phyloP scores from a whole-genome alignment of 768 basidiomycete species.

The Trametes meyenii region DNA sequence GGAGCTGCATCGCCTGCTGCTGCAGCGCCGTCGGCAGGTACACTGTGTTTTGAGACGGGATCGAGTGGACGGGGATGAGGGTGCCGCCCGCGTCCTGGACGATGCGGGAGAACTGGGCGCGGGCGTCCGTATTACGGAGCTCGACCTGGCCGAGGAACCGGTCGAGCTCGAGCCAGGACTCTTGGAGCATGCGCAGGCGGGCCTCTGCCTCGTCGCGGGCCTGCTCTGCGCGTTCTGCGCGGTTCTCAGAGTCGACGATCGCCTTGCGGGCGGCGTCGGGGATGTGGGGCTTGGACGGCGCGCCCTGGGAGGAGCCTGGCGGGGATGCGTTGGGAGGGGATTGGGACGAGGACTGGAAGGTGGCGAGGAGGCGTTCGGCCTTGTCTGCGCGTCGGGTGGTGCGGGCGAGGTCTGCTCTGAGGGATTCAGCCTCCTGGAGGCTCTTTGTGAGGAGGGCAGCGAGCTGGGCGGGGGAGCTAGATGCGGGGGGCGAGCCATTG shows the following conservation, averaged over 20 bases:
- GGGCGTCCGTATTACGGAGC: constrained; percentile 50
- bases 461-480: constrained; percentile 51
- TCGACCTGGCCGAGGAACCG: constrained; percentile 51
- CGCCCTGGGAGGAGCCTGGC: constrained; percentile 25
- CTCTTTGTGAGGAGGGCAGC: constrained; percentile 57
- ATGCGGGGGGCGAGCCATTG: constrained; percentile 18
- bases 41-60: constrained; percentile 20
- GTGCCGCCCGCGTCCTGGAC: constrained; percentile 48
- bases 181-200: constrained; percentile 42
- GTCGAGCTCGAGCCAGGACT: constrained; percentile 55
- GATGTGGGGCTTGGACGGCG: constrained; percentile 24
- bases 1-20: constrained; percentile 3
- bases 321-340: constrained; percentile 29
- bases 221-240: constrained; percentile 51
- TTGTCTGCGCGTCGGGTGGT: constrained; percentile 52
- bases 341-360: constrained; percentile 33
- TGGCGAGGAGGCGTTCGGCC: constrained; percentile 48
- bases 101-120: constrained; percentile 48
- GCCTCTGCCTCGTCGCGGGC: constrained; percentile 60
- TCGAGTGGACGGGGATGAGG: constrained; percentile 38
- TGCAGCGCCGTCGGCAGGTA: constrained; percentile 18
- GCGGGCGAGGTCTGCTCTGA: constrained; percentile 50
- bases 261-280: constrained; percentile 40
- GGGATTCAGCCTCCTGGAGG: constrained; percentile 53
- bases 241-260: constrained; percentile 49